Conservation (phyloP, 2,329 filamentous ascomycete genomes). For the Samsoniella hepiali region DNA sequence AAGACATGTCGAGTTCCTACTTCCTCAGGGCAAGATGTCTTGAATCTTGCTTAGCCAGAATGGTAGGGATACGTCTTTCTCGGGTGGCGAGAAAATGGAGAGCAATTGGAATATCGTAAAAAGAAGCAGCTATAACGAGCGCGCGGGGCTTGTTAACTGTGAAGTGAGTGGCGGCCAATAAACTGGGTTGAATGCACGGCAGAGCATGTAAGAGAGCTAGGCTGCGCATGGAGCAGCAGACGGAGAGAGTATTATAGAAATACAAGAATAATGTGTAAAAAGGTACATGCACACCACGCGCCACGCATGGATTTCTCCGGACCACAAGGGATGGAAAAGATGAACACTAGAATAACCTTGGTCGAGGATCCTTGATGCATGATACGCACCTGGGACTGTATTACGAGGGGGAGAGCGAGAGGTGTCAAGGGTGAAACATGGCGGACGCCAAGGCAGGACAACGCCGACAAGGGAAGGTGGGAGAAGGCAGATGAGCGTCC, state of each 20-base stretch:
- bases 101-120: neutral
- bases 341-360: neutral
- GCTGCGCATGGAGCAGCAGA: slow-evolving; percentile 1
- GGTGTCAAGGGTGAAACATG: slow-evolving; percentile 18
- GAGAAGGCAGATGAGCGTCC: slow-evolving; percentile 3
- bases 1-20: slow-evolving; percentile 13
- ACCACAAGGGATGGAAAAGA: slow-evolving; percentile 11
- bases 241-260: neutral
- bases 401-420: neutral
- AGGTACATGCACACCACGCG: slow-evolving; percentile 6
- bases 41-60: slow-evolving; percentile 6
- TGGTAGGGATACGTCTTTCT: neutral
- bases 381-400: slow-evolving; percentile 5
- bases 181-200: slow-evolving; percentile 8
- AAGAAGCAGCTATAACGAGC: slow-evolving; percentile 1
- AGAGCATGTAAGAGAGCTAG: neutral
- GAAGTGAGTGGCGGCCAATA: slow-evolving; percentile 15
- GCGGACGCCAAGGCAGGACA: slow-evolving; percentile 9
- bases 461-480: neutral
- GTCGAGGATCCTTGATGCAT: slow-evolving; percentile 11
- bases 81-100: neutral
- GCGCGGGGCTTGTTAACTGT: neutral
- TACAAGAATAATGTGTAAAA: neutral
- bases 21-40: slow-evolving; percentile 8
- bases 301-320: slow-evolving; percentile 5